Base-by-base conservation (phyloP, 169 alveolate genomes). In the Cryptosporidium meleagridis region DNA sequence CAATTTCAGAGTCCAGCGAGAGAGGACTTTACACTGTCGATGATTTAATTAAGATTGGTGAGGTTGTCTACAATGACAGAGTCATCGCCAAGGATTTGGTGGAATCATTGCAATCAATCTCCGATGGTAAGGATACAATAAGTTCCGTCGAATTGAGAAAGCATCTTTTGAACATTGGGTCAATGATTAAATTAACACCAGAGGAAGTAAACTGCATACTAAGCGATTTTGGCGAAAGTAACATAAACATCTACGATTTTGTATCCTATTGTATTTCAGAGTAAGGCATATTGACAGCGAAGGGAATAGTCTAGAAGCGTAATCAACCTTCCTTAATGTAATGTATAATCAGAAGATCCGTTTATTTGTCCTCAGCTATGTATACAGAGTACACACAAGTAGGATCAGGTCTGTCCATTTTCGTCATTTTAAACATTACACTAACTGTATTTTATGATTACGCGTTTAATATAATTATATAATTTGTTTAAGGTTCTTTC, bases 391-490 rank as follows among this genome's bases (percentile, higher is more conserved):
- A 62, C 9, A 62, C 48, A 62, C 33, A 55, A 58, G 39, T 80
- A 80, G 89, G 89, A 80, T 80, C 89, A 80, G 89, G 89, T 80
- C 89, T 80, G 89, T 80, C 73, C 37, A 62, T 80, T 65, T 26
- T 80, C 89, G 48, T 65, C 75, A 62, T 48, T 31, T 62, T 21
- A 45, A 62, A 62, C 73, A 59, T 45, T 62, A 33, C 23, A 55
- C 8, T 26, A 55, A 41, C 16, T 41, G 16, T 23, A 9, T 8
- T 26, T 12, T 55, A 8, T 29, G 35, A 55, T n/a, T 55, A 23
- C 16, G 67, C 26, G 35, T 3, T 55, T 55, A 9, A 9, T 23
- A 21, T 55, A n/a, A 23, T 21, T 55, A 5, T 8, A n/a, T 55
- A n/a, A 21, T 55, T 16, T 4, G 23, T 55, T 8, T 23, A 21